Evolutionary conservation across 768 basidiomycete species (phyloP), one percentile per base, ranked within the genome.

Genomic region (Tricholomella constricta): DNA sequence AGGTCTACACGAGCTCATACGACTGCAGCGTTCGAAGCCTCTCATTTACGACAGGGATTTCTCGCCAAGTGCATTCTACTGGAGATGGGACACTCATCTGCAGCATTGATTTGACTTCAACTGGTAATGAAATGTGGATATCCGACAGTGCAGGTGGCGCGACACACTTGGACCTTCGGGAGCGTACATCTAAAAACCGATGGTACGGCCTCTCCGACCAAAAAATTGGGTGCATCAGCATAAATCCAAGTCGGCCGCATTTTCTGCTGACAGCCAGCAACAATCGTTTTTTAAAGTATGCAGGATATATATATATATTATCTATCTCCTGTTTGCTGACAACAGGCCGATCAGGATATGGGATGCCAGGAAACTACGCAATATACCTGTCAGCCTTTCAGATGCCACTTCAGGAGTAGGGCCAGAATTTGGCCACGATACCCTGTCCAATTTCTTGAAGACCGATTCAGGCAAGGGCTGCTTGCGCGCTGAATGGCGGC

Each of bases 1-100:
- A 92, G 91, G 70, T 93, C 11, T 92, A 85, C 62, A 93, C 90
- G 10, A 86, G 83, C 38, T 82, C 91, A 10, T 94, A 94, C 57
- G 91, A 94, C 62, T 85, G 84, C 62, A 91, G 86, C 2, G 70
- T 94, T 53, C 86, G 91, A 19, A 75, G 73, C 43, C 75, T 89
- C 15, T 89, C 87, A 2, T 89, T 94, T 55, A 81, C 81, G 15
- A 82, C 88, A 1, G 87, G 86, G 1, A 70, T 86, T 27, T 89
- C 91, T 2, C 75, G 73, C 22, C 89, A 94, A 66, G 66, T 94
- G 15, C 88, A 79, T 60, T 74, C 83, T 1, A 80, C 78, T 17
- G 83, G 85, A 2, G 80, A 85, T 35, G 57, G 64, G 25, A 65
- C 66, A 11, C 74, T 92, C 34, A 82, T 92, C 23, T 81, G 79